Evolutionary conservation across 108 stramenopile species (phyloP).

Genomic region (Nitzschia palea): DNA sequence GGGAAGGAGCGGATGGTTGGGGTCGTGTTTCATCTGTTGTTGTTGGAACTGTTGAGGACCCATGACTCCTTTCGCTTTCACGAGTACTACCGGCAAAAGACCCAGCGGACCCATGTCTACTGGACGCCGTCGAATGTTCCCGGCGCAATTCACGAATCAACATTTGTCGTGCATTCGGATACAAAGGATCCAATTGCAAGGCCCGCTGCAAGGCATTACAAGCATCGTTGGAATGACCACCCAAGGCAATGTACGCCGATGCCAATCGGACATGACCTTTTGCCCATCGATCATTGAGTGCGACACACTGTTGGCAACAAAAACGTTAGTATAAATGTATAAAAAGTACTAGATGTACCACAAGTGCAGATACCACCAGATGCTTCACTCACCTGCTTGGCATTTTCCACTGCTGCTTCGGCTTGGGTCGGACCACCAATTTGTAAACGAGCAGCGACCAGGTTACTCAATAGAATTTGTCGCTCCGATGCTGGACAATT

Average conservation of each 20-base stretch:
- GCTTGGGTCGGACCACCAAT: slow-evolving; percentile 60
- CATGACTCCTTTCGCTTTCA: background rate
- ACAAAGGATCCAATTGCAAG: slow-evolving; percentile 56
- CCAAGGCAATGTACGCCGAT: slow-evolving; percentile 72
- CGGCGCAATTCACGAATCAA: slow-evolving; percentile 58
- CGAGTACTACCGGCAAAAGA: background rate
- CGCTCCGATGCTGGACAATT: slow-evolving; percentile 39
- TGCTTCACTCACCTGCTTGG: slow-evolving; percentile 47
- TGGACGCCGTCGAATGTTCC: background rate
- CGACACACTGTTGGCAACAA: slow-evolving; percentile 46
- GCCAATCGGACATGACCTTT: slow-evolving; percentile 82
- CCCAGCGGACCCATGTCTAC: too few species aligned
- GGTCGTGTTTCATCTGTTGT: background rate
- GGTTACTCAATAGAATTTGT: slow-evolving; percentile 54
- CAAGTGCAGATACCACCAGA: background rate
- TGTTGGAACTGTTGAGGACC: background rate
- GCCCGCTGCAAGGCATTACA: slow-evolving; percentile 75
- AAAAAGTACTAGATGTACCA: background rate
- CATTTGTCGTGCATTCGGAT: slow-evolving; percentile 64
- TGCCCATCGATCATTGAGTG: slow-evolving; percentile 70
- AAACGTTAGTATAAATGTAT: background rate
- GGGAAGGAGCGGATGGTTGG: slow-evolving; percentile 22
- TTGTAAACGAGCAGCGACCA: slow-evolving; percentile 75
- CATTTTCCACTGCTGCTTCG: slow-evolving; percentile 59
- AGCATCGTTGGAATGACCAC: slow-evolving; percentile 80